Evolutionary conservation across 768 basidiomycete species (phyloP), one percentile per base, ranked within the genome.

Genomic region (button mushroom (Agaricus bisporus)): DNA sequence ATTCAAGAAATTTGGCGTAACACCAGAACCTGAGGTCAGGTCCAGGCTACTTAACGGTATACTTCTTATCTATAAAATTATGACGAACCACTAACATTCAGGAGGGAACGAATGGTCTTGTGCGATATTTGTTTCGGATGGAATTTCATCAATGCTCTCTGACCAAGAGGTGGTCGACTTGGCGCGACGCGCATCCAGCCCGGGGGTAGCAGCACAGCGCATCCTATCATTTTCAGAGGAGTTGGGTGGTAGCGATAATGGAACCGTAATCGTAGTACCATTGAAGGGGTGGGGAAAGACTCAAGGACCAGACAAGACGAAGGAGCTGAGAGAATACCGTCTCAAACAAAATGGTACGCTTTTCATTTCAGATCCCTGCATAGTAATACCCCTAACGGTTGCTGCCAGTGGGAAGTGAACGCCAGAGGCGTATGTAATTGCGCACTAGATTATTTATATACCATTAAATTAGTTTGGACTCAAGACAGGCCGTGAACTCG

Each of bases 81-180:
- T 25, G 26, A 32, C 12, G 8, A 6, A 12, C 15, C 41, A 10
- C 17, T 49, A 38, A 51, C 39, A 26, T 20, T 10, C 25, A 10
- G 9, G 60, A 94, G 95, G 91, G 48, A 66, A 73, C 8, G 83
- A 91, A 49, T 94, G 91, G 82, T 86, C 94, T 0, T 95, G 86
- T 66, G 76, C 95, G 60, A 79, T 94, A 26, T 75, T 95, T 12
- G 75, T 95, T n/a, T 95, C 94, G 9, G 97, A 99, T 66, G 97
- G 97, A 5, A 79, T 98, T 46, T 90, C 93, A 1, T 91, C 91
- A 35, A 79, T 90, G 43, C 77, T 97, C 41, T 94, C 94, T 0
- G 94, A 98, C 65, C 88, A 91, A 57, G 97, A 99, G 70, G 86
- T 99, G 56, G 83, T 91, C 29, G 97, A 98, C 66, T 82, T 99